Base-by-base conservation (phyloP, 495 filamentous ascomycete genomes). In the Durotheca rogersii region DNA sequence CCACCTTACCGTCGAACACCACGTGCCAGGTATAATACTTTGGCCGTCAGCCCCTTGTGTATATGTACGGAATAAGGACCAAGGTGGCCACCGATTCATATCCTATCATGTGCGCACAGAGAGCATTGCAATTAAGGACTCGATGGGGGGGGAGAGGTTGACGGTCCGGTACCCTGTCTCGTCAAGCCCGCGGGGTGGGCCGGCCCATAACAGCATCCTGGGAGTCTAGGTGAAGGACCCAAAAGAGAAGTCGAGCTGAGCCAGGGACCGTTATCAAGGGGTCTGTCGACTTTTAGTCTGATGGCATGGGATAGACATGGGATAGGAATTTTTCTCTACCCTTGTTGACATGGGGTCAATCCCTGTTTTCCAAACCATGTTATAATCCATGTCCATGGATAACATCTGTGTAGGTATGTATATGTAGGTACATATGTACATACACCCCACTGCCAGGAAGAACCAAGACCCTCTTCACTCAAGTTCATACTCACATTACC, bases 361-460 rank as follows among this genome's bases (percentile, higher is more conserved):
- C 50, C 49, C 56, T 51, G 50, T 50, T 41, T 43, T 59, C 56
- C 46, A 51, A n/a, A 59, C 56, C 56, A 59, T 47, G 32, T 47
- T 51, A 41, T 41, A 53, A 50, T 51, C 56, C 56, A 37, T 6
- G 50, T 47, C 56, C 56, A 47, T 59, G 56, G 50, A n/a, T n/a
- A n/a, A n/a, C n/a, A n/a, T n/a, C n/a, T n/a, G n/a, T n/a, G n/a
- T n/a, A n/a, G n/a, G 32, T 38, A 20, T 40, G 20, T 20, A 33
- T 29, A 27, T 14, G 12, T 38, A 38, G 3, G 17, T 38, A 38
- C 7, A 7, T 38, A 38, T 6, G 4, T 39, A 23, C 10, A 7
- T 39, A 39, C 36, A 14, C 36, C 36, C 36, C 36, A 18, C 47
- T 42, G n/a, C 18, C 9, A 51, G 50, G 50, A 53, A 44, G 30